Percentiles rank a stretch among this genome's conserved stretches.
Evolutionary conservation across 257 asterid genomes (phyloP).

Genomic region (Sherardia arvensis): DNA sequence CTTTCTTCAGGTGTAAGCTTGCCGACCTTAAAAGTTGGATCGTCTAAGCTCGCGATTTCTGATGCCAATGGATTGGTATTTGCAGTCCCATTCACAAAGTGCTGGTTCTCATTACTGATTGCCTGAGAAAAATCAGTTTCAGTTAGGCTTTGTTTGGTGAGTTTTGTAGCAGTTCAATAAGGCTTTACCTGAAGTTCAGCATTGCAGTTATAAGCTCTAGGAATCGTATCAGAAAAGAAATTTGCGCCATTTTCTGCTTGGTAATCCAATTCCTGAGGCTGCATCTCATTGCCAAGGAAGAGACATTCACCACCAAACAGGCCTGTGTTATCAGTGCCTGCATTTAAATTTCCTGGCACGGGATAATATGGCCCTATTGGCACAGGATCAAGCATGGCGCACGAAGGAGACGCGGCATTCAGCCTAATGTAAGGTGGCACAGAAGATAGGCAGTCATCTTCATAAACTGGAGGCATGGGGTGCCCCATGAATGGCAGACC

Average conservation of each 20-base stretch:
- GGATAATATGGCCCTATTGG: conserved; percentile 33
- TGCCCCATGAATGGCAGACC: conserved; percentile 30
- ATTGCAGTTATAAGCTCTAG: conserved; percentile 45
- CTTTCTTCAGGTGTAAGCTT: conserved; percentile 79
- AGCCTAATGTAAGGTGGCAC: conserved; percentile 33
- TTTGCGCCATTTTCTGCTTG: conserved; percentile 55
- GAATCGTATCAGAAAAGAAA: conserved; percentile 43
- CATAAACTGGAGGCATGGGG: conserved; percentile 25
- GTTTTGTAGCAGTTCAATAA: too few species aligned
- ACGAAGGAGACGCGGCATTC: conserved; percentile 29
- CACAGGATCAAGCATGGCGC: conserved; percentile 39
- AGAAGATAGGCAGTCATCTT: conserved; percentile 40
- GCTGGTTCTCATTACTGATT: conserved; percentile 55
- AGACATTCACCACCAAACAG: conserved; percentile 28
- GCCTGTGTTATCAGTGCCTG: conserved; percentile 33
- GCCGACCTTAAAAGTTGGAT: conserved; percentile 56
- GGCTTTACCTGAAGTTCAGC: conserved; percentile 60
- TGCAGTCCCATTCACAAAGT: conserved; percentile 44
- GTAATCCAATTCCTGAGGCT: conserved; percentile 55
- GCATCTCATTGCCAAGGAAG: conserved; percentile 39
- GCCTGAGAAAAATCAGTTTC: conserved; percentile 27
- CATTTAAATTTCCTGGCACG: conserved; percentile 28
- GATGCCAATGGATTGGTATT: conserved; percentile 46
- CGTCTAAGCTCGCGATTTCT: conserved; percentile 75
- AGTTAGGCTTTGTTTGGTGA: too few species aligned